These are phyloP conservation scores for Mucor saturninus DNA, from an alignment of 371 early-diverging fungal species.

Conservation along the genomic window DNA sequence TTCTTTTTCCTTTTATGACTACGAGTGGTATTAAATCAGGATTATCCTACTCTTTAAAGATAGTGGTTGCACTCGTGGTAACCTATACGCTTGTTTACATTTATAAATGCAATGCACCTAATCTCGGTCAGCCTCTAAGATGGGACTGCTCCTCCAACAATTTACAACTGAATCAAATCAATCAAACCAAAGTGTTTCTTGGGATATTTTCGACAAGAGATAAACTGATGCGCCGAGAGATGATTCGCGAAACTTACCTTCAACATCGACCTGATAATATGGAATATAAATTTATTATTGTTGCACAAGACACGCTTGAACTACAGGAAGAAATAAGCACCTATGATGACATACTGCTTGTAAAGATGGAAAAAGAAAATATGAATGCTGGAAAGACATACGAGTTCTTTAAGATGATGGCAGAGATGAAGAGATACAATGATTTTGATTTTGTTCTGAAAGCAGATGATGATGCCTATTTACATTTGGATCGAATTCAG, in stretches of 20 bases:
- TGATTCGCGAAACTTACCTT: not conserved
- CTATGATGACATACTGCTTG: not conserved
- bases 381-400: not conserved
- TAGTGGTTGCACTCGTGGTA: not conserved
- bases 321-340: not conserved
- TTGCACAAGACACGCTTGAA: not conserved
- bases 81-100: not conserved
- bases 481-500: not conserved
- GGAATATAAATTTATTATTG: not conserved
- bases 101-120: not conserved
- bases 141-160: not conserved
- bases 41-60: not conserved
- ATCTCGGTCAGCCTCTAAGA: not conserved
- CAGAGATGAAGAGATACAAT: not conserved
- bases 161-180: not conserved
- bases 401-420: not conserved
- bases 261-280: not conserved
- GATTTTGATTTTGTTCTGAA: constrained; percentile 1
- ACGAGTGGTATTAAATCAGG: not conserved
- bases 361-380: not conserved
- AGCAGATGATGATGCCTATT: not conserved
- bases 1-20: too few relatives aligned
- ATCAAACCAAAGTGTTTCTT: not conserved
- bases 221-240: not conserved
- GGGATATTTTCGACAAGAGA: not conserved